Evolutionary conservation across 2,329 filamentous ascomycete genomes (phyloP).

Genomic region (Aspergillus puulaauensis): DNA sequence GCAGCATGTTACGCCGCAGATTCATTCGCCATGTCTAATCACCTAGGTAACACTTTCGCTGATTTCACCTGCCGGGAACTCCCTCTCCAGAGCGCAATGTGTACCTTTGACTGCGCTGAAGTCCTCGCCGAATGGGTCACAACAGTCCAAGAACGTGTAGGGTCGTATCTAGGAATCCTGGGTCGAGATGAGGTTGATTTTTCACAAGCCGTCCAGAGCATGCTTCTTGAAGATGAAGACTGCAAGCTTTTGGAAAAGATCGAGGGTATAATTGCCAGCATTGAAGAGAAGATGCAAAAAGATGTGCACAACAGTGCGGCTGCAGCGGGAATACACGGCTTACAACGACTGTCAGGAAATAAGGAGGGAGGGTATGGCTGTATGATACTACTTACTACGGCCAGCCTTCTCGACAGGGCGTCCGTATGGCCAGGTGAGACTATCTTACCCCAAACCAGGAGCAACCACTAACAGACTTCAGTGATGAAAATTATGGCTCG

Average conservation of each 20-base stretch:
- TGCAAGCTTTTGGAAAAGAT: conserved; percentile 81
- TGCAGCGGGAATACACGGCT: conserved; percentile 51
- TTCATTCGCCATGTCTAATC: conserved; percentile 84
- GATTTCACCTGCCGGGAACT: conserved; percentile 82
- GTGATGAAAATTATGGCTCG: conserved; percentile 69
- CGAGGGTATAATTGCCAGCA: conserved; percentile 71
- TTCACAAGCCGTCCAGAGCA: conserved; percentile 76
- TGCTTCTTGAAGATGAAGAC: conserved; percentile 91
- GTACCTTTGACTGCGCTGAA: conserved; percentile 89
- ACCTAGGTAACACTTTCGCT: conserved; percentile 78
- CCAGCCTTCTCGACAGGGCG: conserved; percentile 82
- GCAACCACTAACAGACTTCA: conserved; percentile 26
- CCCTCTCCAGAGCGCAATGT: conserved; percentile 86
- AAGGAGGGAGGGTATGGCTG: conserved; percentile 75
- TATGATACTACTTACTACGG: conserved; percentile 79
- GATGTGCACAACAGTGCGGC: conserved; percentile 56
- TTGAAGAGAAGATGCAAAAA: conserved; percentile 75
- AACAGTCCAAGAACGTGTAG: conserved; percentile 91
- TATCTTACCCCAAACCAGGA: neutral
- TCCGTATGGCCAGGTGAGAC: conserved; percentile 85
- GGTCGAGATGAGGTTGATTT: conserved; percentile 80
- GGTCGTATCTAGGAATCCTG: conserved; percentile 80
- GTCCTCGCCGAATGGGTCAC: conserved; percentile 93
- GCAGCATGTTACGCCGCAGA: conserved; percentile 96
- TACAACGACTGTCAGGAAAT: conserved; percentile 56